Conservation (phyloP, 352 stramenopile genomes). For the Phytophthora colocasiae region DNA sequence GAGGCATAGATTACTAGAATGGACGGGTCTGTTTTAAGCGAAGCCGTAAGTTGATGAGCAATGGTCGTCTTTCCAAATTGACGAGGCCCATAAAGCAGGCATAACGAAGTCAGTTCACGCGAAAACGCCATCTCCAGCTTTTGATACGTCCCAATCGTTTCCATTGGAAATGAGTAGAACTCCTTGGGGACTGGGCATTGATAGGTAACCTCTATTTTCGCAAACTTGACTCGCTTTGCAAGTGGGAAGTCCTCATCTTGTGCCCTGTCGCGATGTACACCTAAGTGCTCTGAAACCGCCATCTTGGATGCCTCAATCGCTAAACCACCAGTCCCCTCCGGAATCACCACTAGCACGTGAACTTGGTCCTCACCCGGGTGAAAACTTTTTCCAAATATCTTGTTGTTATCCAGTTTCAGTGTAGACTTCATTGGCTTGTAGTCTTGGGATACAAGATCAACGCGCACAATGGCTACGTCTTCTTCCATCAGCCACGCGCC, state of each 20-base stretch:
- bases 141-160: background rate
- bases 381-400: no score
- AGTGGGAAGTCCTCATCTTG: background rate
- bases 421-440: no score
- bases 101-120: slow-evolving; percentile 1
- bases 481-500: no score
- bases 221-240: background rate
- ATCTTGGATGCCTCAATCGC: no score
- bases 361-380: background rate
- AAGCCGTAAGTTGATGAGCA: slow-evolving; percentile 17
- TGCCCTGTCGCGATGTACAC: no score
- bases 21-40: slow-evolving; percentile 9
- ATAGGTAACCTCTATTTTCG: no score
- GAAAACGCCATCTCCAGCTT: background rate
- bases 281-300: no score
- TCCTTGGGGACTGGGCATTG: background rate
- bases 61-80: slow-evolving; percentile 35
- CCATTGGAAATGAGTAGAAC: background rate
- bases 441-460: no score
- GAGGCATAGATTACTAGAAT: background rate
- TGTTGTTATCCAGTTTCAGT: no score
- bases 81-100: slow-evolving; percentile 26
- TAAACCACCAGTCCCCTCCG: background rate
- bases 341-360: slow-evolving; percentile 7
- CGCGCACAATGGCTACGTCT: no score